Evolutionary conservation across 1,139 yeast genomes (phyloP).

Genomic region (Blastobotrys petasosporus): DNA sequence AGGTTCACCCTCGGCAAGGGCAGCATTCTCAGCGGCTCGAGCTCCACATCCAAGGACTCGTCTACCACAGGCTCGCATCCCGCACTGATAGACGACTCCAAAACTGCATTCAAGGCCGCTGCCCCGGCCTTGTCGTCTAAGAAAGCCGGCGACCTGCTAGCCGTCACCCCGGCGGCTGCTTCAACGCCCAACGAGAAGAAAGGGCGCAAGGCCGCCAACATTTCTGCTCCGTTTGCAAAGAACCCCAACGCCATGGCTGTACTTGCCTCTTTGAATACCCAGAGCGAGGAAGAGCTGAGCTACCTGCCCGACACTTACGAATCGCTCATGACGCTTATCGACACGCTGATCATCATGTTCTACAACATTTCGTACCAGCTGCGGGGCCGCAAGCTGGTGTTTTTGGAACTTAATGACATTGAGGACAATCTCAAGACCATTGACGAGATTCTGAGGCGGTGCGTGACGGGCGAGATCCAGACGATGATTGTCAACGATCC

Average conservation of each 20-base stretch:
- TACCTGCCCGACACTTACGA: slow-evolving; percentile 20
- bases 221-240: slow-evolving; percentile 10
- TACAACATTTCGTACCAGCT: slow-evolving; percentile 10
- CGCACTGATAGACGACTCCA: slow-evolving; percentile 6
- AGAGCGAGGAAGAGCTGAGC: slow-evolving; percentile 15
- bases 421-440: slow-evolving; percentile 11
- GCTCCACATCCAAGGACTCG: not conserved
- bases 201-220: slow-evolving; percentile 5
- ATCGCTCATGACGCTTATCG: slow-evolving; percentile 15
- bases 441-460: slow-evolving; percentile 8
- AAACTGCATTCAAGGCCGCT: slow-evolving; percentile 2
- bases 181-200: slow-evolving; percentile 1
- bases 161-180: slow-evolving; percentile 2
- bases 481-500: not conserved
- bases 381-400: slow-evolving; percentile 7
- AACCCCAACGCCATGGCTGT: slow-evolving; percentile 10
- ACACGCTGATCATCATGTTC: slow-evolving; percentile 14
- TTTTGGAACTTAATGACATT: slow-evolving; percentile 11
- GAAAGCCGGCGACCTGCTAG: too few species aligned
- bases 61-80: not conserved
- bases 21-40: not conserved
- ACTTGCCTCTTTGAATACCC: slow-evolving; percentile 9
- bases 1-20: not conserved
- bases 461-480: slow-evolving; percentile 7
- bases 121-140: slow-evolving; percentile 1